Conservation (phyloP, 805 yeast species). For the Wickerhamomyces subpelliculosus region DNA sequence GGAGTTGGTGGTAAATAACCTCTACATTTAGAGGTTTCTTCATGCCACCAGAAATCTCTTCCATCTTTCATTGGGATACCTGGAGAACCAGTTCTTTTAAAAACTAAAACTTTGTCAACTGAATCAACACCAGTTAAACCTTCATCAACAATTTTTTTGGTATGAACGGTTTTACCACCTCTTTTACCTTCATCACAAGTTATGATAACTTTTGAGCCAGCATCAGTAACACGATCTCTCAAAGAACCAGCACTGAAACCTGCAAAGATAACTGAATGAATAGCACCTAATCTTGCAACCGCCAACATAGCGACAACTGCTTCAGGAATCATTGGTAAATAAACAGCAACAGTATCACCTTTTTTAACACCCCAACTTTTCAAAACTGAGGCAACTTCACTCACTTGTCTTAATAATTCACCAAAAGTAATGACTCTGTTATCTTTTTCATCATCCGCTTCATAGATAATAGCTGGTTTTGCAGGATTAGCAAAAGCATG, state of each 20-base stretch:
- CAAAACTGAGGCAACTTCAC: constrained; percentile 80
- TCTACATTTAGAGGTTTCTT: constrained; percentile 73
- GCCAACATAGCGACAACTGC: constrained; percentile 94
- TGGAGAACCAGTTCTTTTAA: constrained; percentile 76
- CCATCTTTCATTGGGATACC: constrained; percentile 67
- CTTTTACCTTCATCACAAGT: constrained; percentile 94
- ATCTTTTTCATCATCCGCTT: constrained; percentile 84
- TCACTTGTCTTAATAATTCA: constrained; percentile 78
- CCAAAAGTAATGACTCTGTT: constrained; percentile 75
- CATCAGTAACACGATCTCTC: constrained; percentile 85
- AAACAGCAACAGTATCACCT: constrained; percentile 96
- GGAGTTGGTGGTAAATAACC: constrained; percentile 84
- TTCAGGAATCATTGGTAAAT: constrained; percentile 97
- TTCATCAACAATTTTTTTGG: constrained; percentile 93
- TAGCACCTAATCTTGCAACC: constrained; percentile 87
- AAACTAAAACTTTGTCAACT: constrained; percentile 80
- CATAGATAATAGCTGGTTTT: constrained; percentile 80
- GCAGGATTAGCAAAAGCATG: constrained; percentile 86
- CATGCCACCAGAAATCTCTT: constrained; percentile 96
- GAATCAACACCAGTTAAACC: constrained; percentile 68
- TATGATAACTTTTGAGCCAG: constrained; percentile 76
- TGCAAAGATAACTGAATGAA: constrained; percentile 94
- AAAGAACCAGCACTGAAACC: constrained; percentile 94
- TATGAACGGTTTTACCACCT: constrained; percentile 89
- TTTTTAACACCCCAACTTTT: constrained; percentile 79